A percentile compares a stretch with the other conserved stretches of the same genome.
phyloP scores from a whole-genome alignment of 352 stramenopile genomes.

The Pythium phragmiticola region DNA sequence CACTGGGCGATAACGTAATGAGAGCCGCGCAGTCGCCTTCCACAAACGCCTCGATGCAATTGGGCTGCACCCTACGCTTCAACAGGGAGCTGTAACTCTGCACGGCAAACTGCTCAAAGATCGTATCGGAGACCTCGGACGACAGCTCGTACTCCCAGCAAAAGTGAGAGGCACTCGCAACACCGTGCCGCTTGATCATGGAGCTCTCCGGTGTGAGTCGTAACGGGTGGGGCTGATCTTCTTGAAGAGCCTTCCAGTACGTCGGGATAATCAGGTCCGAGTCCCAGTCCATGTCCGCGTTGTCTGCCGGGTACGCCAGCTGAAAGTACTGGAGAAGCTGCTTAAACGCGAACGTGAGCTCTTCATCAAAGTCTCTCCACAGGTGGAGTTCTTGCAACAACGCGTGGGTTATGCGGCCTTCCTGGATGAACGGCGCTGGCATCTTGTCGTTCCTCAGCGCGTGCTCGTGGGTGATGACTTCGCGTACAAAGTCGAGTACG shows the following conservation, averaged over 20 bases:
- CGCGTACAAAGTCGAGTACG: slow-evolving; percentile 32
- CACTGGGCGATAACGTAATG: slow-evolving; percentile 3
- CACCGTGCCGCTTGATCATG: slow-evolving; percentile 1
- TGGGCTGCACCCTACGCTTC: background rate
- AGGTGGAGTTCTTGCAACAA: slow-evolving; percentile 3
- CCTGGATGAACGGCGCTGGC: background rate
- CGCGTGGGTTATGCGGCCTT: slow-evolving; percentile 14
- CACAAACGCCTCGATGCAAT: slow-evolving; percentile 21
- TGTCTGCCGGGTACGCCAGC: slow-evolving; percentile 21
- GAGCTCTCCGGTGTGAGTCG: slow-evolving; percentile 8
- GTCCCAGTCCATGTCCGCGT: slow-evolving; percentile 18
- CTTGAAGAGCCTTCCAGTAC: slow-evolving; percentile 23
- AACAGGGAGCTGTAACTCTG: slow-evolving; percentile 27
- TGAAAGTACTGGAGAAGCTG: slow-evolving; percentile 21
- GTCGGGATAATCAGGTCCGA: slow-evolving; percentile 25
- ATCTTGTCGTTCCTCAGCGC: background rate
- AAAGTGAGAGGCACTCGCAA: slow-evolving; percentile 8
- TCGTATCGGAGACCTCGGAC: slow-evolving; percentile 24
- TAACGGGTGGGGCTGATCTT: background rate
- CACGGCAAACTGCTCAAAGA: slow-evolving; percentile 36
- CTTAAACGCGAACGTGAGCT: slow-evolving; percentile 24
- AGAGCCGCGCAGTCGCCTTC: slow-evolving; percentile 11
- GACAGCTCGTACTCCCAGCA: slow-evolving; percentile 36
- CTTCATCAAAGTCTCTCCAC: slow-evolving; percentile 18
- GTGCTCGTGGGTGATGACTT: slow-evolving; percentile 24